Percentiles rank a stretch among this genome's conserved stretches.
Evolutionary conservation across 495 filamentous ascomycete species (phyloP).

Genomic region (Baudoinia panamericana): DNA sequence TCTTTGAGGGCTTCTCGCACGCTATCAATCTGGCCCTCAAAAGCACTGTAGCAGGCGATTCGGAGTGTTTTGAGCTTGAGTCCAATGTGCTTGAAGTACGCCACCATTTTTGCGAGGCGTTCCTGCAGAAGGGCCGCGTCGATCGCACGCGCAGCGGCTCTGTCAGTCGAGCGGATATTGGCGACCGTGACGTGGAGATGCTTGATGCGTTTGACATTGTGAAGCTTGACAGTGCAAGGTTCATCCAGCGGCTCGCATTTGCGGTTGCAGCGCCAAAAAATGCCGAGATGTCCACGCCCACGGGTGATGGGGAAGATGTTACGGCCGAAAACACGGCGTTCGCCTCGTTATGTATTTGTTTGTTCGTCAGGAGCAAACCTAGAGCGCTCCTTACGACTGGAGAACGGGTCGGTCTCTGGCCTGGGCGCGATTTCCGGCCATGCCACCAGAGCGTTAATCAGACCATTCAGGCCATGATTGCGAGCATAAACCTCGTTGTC

Average conservation of each 20-base stretch:
- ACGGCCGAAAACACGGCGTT: slow-evolving; percentile 1
- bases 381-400: slow-evolving; percentile 1
- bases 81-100: background rate
- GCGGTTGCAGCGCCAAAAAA: slow-evolving; percentile 7
- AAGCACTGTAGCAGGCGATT: background rate
- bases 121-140: too few relatives aligned
- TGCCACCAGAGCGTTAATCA: too few relatives aligned
- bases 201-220: slow-evolving; percentile 7
- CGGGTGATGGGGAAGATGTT: slow-evolving; percentile 3
- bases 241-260: background rate
- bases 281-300: slow-evolving; percentile 1
- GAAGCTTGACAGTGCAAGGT: slow-evolving; percentile 3
- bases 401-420: background rate
- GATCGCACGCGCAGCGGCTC: background rate
- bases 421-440: background rate
- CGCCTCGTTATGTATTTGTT: slow-evolving; percentile 8
- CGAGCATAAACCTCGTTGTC: slow-evolving; percentile 1
- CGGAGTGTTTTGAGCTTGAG: slow-evolving; percentile 6
- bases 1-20: background rate
- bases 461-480: background rate
- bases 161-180: background rate
- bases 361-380: slow-evolving; percentile 6
- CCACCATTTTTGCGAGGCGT: background rate
- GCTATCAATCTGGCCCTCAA: slow-evolving; percentile 3
- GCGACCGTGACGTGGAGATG: slow-evolving; percentile 4